Evolutionary conservation across 495 filamentous ascomycete species (phyloP), one percentile per base, ranked within the genome.

Genomic region (Astrothelium macrocarpum): DNA sequence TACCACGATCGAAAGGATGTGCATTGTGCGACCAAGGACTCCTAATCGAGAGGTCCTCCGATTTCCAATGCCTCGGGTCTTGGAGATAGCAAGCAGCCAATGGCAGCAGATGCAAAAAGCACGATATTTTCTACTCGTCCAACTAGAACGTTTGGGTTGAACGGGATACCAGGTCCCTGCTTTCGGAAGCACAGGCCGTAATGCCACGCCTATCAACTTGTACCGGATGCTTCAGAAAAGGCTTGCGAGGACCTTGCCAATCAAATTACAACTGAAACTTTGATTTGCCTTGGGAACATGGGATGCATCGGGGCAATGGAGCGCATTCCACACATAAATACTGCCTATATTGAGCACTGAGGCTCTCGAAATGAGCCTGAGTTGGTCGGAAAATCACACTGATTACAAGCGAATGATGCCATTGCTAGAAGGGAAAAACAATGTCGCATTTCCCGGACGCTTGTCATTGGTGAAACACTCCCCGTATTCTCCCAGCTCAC

Each of bases 81-180:
- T 56, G 49, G 20, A 56, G 49, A 56, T 56, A 56, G 25, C 49
- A 26, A 20, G 49, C 49, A 56, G 49, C 49, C 49, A 56, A 56
- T 56, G 20, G 49, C 49, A 56, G 5, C 25, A 10, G 12, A n/a
- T 5, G 2, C 12, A 11, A 29, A 16, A 26, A 26, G 49, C 49
- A 56, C 49, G 25, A 29, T 20, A 3, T 29, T 26, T 9, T 29
- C 49, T 9, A 56, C 10, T 29, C 49, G 26, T 9, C 49, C 23
- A 12, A 29, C 11, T 9, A 26, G 20, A 9, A 10, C 18, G n/a
- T 49, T 20, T 20, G 9, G 9, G 18, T 20, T 49, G n/a, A 10
- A 49, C 43, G 3, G 43, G 11, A 49, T 49, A 20, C 16, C 36
- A 16, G 16, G 36, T n/a, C n/a, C n/a, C n/a, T n/a, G n/a, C n/a